Conservation (phyloP, 2,329 filamentous ascomycete genomes). For the Chaetomium globosum region DNA sequence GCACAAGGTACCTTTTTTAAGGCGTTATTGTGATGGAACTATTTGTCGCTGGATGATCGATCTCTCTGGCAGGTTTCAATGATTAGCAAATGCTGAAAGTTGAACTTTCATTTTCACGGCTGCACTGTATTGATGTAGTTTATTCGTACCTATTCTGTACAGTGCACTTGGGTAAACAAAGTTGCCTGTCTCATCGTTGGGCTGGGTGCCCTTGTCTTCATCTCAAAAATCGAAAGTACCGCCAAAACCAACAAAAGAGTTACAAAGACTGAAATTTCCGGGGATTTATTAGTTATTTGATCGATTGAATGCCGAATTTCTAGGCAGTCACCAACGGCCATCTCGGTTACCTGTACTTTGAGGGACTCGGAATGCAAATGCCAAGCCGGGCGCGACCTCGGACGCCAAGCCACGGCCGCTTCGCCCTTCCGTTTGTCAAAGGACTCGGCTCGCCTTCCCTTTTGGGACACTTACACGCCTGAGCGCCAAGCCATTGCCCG, state of each 20-base stretch:
- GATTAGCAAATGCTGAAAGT: too few species aligned
- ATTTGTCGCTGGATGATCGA: too few species aligned
- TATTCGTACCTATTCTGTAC: too few species aligned
- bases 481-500: neutral
- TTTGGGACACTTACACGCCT: conserved; percentile 8
- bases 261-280: neutral
- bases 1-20: too few species aligned
- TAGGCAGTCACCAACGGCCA: neutral
- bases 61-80: too few species aligned
- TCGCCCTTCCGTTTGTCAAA: neutral
- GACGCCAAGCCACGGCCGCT: neutral
- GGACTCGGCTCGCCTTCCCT: neutral
- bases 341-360: too few species aligned
- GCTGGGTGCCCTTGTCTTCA: neutral
- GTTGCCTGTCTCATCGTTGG: neutral
- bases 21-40: too few species aligned
- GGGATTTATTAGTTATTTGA: neutral
- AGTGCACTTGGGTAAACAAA: too few species aligned
- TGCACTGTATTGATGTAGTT: too few species aligned
- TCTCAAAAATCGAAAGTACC: neutral
- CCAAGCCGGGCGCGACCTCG: neutral
- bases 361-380: neutral
- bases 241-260: neutral
- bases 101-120: too few species aligned
- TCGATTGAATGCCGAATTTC: neutral